Percentiles rank a stretch among this genome's conserved stretches.
Conservation (phyloP, 345 rosid genomes). For the Melastoma malabathricum region DNA sequence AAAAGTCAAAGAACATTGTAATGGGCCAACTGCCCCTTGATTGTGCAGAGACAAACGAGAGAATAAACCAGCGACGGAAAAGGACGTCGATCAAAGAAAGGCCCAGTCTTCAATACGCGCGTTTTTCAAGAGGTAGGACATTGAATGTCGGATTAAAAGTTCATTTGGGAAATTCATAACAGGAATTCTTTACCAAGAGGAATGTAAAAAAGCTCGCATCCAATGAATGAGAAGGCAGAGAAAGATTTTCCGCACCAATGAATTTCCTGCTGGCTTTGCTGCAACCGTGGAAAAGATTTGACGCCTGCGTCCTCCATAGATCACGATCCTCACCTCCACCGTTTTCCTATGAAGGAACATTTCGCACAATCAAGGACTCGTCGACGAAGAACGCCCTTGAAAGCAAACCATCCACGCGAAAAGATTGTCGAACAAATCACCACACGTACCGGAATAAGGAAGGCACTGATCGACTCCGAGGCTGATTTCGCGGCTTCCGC, state of each 20-base stretch:
- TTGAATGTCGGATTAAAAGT: too few species aligned
- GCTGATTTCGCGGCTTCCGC: conserved; percentile 6
- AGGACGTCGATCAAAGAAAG: too few species aligned
- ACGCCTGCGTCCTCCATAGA: conserved; percentile 53
- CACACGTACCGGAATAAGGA: conserved; percentile 43
- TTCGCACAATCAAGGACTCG: background rate
- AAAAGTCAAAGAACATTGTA: too few species aligned
- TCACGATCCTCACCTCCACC: conserved; percentile 38
- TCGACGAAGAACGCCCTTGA: conserved; percentile 2
- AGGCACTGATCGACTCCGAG: conserved; percentile 6
- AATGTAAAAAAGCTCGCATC: too few species aligned
- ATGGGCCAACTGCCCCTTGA: too few species aligned
- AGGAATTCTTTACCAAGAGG: too few species aligned
- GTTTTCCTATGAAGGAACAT: conserved; percentile 17
- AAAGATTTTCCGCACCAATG: conserved; percentile 21
- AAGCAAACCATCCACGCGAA: background rate
- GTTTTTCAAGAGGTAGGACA: too few species aligned
- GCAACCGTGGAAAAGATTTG: conserved; percentile 62
- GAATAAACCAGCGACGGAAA: too few species aligned
- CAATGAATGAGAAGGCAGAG: background rate
- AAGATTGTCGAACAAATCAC: background rate
- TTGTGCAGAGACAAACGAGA: too few species aligned
- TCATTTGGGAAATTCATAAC: too few species aligned
- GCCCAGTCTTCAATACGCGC: too few species aligned
- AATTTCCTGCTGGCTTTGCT: conserved; percentile 49